Evolutionary conservation across 345 rosid species (phyloP).

Genomic region (Citrus cavaleriei): DNA sequence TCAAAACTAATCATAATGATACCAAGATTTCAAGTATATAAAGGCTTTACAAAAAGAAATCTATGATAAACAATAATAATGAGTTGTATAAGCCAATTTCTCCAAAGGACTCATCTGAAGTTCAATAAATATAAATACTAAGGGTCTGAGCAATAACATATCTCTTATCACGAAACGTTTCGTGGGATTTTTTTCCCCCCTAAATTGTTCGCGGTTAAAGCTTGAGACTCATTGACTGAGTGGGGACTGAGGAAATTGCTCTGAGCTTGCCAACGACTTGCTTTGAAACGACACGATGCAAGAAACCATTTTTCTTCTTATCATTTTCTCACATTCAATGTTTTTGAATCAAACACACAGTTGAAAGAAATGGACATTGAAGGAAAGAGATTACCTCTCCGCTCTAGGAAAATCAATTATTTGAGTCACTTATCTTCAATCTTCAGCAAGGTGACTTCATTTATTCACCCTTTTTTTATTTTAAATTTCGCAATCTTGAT

Average conservation of each 20-base stretch:
- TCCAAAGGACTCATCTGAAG: neutral
- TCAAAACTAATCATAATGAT: no score
- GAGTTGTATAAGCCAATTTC: neutral
- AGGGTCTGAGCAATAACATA: no score
- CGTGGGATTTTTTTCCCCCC: no score
- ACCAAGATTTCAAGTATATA: no score
- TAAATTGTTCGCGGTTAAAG: no score
- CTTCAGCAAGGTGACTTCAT: neutral
- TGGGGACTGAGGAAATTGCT: no score
- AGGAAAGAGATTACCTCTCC: neutral
- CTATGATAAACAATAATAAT: no score
- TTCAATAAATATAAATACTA: no score
- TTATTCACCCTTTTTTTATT: neutral
- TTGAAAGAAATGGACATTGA: neutral
- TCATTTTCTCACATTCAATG: neutral
- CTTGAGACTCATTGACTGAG: no score
- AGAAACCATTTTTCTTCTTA: neutral
- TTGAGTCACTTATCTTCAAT: neutral
- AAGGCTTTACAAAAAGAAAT: no score
- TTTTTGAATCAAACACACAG: neutral
- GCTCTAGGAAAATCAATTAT: neutral
- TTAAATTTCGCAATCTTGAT: neutral
- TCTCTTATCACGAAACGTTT: no score
- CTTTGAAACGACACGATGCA: neutral
- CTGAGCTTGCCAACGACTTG: neutral